A percentile compares a stretch with the other conserved stretches of the same genome.
phyloP scores from a whole-genome alignment of 441 rosid species.

The Manihot esculenta region DNA sequence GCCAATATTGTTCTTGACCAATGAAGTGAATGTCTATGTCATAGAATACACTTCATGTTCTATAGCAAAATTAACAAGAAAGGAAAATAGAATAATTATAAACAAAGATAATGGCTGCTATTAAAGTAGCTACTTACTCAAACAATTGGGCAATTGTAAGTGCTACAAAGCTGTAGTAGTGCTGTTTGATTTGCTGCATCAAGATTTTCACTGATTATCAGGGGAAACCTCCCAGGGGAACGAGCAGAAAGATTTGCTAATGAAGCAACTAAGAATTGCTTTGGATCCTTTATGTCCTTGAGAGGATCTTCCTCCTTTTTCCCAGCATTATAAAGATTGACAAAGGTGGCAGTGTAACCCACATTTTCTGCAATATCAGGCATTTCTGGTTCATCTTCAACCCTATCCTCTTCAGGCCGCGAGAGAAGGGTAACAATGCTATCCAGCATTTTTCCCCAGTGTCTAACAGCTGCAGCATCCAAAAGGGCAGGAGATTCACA shows the following conservation, averaged over 20 bases:
- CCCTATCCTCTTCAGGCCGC: conserved; percentile 75
- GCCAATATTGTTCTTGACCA: neutral
- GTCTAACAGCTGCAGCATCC: conserved; percentile 55
- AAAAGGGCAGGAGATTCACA: conserved; percentile 74
- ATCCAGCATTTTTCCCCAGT: conserved; percentile 83
- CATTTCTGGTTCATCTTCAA: conserved; percentile 80
- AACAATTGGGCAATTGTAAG: conserved; percentile 55
- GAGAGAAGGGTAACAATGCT: conserved; percentile 83
- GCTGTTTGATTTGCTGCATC: conserved; percentile 72
- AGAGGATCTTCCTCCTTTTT: conserved; percentile 91
- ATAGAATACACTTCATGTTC: neutral
- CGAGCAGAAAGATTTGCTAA: conserved; percentile 59
- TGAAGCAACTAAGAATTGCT: conserved; percentile 67
- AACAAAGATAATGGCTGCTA: neutral
- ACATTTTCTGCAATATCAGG: conserved; percentile 77
- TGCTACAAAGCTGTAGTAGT: conserved; percentile 60
- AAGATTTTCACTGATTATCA: conserved; percentile 66
- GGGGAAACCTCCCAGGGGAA: conserved; percentile 75
- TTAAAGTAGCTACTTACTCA: conserved; percentile 45
- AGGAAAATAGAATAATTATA: neutral
- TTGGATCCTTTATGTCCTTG: conserved; percentile 68
- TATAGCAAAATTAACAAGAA: no score
- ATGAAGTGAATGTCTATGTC: neutral
- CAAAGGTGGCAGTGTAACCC: conserved; percentile 78
- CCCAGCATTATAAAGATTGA: conserved; percentile 83